phyloP scores from a whole-genome alignment of 306 rosid genomes.

The Glycine latifolia region DNA sequence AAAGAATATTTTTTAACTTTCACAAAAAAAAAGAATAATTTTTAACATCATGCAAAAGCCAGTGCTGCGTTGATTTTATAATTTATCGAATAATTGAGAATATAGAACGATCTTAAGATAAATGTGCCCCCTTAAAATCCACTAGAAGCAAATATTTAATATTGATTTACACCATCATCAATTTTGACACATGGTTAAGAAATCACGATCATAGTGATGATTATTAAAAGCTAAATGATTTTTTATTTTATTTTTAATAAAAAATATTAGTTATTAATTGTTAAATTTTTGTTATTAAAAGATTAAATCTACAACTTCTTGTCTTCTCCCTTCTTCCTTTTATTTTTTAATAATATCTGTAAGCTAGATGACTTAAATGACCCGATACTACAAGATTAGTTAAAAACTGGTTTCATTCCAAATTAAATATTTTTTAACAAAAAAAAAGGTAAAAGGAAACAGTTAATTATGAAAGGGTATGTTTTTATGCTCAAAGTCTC shows the following conservation, averaged over 20 bases:
- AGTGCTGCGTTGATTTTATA: background rate
- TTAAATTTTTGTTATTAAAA: too few species aligned
- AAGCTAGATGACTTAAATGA: background rate
- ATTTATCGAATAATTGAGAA: slow-evolving; percentile 5
- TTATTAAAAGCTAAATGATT: too few species aligned
- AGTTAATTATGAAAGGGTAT: background rate
- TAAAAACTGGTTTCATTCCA: background rate
- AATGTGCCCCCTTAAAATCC: background rate
- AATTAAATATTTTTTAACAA: background rate
- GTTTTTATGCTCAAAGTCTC: background rate
- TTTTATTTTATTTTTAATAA: too few species aligned
- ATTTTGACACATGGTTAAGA: too few species aligned
- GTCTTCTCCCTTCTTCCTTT: too few species aligned
- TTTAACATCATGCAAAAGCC: background rate
- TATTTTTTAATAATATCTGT: too few species aligned
- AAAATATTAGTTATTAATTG: too few species aligned
- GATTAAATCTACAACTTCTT: too few species aligned
- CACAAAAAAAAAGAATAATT: background rate
- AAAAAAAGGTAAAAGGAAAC: background rate
- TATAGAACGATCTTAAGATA: background rate
- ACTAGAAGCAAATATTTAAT: background rate
- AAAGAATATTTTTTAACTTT: background rate
- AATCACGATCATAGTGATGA: too few species aligned
- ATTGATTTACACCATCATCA: background rate
- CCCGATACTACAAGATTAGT: background rate